Percentiles rank a stretch among this genome's conserved stretches.
phyloP scores from a whole-genome alignment of 1,284 basidiomycete genomes.

The Austropuccinia psidii region DNA sequence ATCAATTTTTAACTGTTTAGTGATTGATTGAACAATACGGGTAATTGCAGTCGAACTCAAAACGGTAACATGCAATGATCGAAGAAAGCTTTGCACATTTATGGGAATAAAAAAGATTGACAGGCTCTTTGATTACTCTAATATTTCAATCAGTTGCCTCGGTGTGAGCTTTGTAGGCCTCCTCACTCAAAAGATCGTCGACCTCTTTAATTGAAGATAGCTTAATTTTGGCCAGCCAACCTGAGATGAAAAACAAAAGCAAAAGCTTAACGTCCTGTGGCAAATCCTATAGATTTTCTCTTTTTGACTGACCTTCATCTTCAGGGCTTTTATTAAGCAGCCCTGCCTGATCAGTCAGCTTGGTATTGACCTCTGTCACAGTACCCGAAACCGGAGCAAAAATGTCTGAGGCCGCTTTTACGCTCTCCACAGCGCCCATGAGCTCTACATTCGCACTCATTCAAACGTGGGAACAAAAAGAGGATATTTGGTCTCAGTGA shows the following conservation, averaged over 20 bases:
- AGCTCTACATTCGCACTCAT: conserved; percentile 57
- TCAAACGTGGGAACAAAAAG: neutral
- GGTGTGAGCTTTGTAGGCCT: conserved; percentile 68
- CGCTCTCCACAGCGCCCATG: conserved; percentile 93
- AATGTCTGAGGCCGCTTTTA: conserved; percentile 96
- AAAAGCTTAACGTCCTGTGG: neutral
- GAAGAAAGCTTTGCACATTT: too few relatives aligned
- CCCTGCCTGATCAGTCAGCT: conserved; percentile 44
- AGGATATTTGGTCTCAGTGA: neutral
- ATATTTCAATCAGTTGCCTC: conserved; percentile 51
- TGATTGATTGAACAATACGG: too few relatives aligned
- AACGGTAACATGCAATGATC: too few relatives aligned
- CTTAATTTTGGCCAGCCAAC: conserved; percentile 13
- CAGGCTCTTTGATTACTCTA: too few relatives aligned
- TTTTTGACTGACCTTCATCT: conserved; percentile 44
- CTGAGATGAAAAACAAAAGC: neutral
- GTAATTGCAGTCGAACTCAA: too few relatives aligned
- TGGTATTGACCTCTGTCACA: conserved; percentile 44
- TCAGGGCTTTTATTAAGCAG: conserved; percentile 47
- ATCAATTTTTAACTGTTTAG: too few relatives aligned
- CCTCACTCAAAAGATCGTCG: conserved; percentile 64
- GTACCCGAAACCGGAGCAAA: conserved; percentile 45
- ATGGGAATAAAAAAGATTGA: too few relatives aligned
- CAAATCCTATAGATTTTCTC: too few relatives aligned
- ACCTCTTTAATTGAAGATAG: conserved; percentile 53